These are phyloP conservation scores for Penicillium oxalicum DNA, from an alignment of 2,329 filamentous ascomycete genomes.

Conservation along the genomic window DNA sequence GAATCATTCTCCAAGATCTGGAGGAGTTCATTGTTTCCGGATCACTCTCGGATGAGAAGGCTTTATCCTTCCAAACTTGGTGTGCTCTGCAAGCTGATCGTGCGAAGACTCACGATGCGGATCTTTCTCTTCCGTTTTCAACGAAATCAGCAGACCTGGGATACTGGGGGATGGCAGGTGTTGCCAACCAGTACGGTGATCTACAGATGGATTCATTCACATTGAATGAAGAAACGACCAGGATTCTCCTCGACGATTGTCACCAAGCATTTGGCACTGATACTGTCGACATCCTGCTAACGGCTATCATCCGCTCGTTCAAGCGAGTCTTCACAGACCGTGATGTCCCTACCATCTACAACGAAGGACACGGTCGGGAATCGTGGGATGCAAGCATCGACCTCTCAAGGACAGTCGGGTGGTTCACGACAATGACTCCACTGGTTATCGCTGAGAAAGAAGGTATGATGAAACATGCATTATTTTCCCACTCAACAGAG, in stretches of 20 bases:
- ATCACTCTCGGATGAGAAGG: slow-evolving; percentile 28
- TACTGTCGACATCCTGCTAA: slow-evolving; percentile 33
- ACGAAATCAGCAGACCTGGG: slow-evolving; percentile 26
- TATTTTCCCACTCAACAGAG: no score
- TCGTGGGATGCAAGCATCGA: slow-evolving; percentile 42
- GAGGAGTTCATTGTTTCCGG: slow-evolving; percentile 31
- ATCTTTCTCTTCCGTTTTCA: slow-evolving; percentile 22
- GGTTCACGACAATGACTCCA: slow-evolving; percentile 47
- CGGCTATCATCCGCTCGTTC: slow-evolving; percentile 42
- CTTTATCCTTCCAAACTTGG: slow-evolving; percentile 38
- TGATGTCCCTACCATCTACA: slow-evolving; percentile 41
- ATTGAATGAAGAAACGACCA: slow-evolving; percentile 28
- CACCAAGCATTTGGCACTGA: slow-evolving; percentile 33
- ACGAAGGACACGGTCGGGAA: slow-evolving; percentile 48
- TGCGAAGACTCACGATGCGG: slow-evolving; percentile 15
- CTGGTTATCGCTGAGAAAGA: slow-evolving; percentile 28
- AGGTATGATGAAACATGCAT: slow-evolving; percentile 14
- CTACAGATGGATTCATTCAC: slow-evolving; percentile 32
- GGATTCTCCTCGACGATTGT: slow-evolving; percentile 27
- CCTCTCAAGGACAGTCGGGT: slow-evolving; percentile 45
- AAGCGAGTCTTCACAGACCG: slow-evolving; percentile 39
- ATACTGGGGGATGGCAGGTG: slow-evolving; percentile 35
- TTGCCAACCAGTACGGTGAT: slow-evolving; percentile 31
- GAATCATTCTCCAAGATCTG: slow-evolving; percentile 33
- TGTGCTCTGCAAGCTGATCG: slow-evolving; percentile 29